Percentiles rank a stretch among this genome's conserved stretches.
Conservation (phyloP, 352 stramenopile species). For the Phytophthora constricta region DNA sequence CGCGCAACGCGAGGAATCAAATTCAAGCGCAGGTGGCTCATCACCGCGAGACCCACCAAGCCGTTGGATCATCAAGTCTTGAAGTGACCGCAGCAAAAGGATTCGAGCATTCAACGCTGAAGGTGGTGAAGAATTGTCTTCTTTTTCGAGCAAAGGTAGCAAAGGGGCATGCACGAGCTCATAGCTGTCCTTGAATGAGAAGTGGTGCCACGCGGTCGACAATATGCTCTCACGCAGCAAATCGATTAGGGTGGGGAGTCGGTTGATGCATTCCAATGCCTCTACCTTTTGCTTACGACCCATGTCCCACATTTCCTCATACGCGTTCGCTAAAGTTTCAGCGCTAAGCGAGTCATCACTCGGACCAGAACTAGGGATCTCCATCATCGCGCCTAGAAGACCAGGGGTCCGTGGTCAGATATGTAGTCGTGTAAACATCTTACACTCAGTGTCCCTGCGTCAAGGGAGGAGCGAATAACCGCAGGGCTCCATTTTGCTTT, state of each 20-base stretch:
- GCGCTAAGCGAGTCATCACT: slow-evolving; percentile 52
- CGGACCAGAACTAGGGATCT: slow-evolving; percentile 28
- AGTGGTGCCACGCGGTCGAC: slow-evolving; percentile 53
- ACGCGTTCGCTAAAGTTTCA: slow-evolving; percentile 65
- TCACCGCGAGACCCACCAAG: slow-evolving; percentile 76
- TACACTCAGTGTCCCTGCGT: slow-evolving; percentile 64
- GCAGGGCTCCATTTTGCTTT: slow-evolving; percentile 68
- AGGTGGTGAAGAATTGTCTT: slow-evolving; percentile 19
- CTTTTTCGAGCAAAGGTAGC: slow-evolving; percentile 66
- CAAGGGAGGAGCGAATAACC: slow-evolving; percentile 64
- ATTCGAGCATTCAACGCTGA: slow-evolving; percentile 52
- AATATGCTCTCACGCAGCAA: slow-evolving; percentile 76
- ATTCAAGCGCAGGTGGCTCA: slow-evolving; percentile 83
- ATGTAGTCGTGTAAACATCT: slow-evolving; percentile 79
- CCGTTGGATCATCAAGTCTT: slow-evolving; percentile 87
- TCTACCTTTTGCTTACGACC: slow-evolving; percentile 63
- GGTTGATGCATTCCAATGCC: slow-evolving; percentile 75
- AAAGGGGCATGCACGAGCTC: slow-evolving; percentile 72
- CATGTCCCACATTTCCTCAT: slow-evolving; percentile 77
- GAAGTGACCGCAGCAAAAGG: slow-evolving; percentile 77
- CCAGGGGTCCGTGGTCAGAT: slow-evolving; percentile 59
- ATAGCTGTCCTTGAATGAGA: slow-evolving; percentile 70
- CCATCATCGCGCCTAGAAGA: slow-evolving; percentile 55
- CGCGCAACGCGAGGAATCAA: slow-evolving; percentile 85
- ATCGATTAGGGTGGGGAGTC: slow-evolving; percentile 62